Conservation (phyloP, 108 stramenopile genomes). For the Fragilariopsis cylindrus region DNA sequence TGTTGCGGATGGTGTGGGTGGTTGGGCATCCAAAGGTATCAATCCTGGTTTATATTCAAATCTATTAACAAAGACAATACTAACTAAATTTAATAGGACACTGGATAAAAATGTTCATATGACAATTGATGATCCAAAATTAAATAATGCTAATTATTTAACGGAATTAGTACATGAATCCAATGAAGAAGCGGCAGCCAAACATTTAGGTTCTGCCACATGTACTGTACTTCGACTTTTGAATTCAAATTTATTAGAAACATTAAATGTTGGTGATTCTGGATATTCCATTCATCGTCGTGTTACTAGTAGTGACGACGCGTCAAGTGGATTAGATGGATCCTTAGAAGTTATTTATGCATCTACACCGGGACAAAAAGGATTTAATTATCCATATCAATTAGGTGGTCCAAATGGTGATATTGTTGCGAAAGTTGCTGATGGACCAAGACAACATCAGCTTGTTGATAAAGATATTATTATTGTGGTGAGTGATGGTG, state of each 20-base stretch:
- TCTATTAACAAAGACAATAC: conserved; percentile 11
- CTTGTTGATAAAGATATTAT: conserved; percentile 23
- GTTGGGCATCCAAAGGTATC: conserved; percentile 28
- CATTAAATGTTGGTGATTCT: conserved; percentile 36
- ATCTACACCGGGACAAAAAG: conserved; percentile 30
- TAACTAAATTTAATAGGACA: background rate
- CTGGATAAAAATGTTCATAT: background rate
- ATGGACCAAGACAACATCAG: conserved; percentile 9
- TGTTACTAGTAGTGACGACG: background rate
- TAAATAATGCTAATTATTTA: background rate
- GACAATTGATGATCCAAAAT: background rate
- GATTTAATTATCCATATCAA: conserved; percentile 38
- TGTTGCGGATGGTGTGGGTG: conserved; percentile 39
- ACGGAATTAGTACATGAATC: conserved; percentile 18
- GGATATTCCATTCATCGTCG: conserved; percentile 32
- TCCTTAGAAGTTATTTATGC: conserved; percentile 20
- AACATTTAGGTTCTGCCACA: conserved; percentile 35
- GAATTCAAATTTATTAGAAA: conserved; percentile 1
- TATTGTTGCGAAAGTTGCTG: conserved; percentile 16
- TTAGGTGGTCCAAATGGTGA: conserved; percentile 34
- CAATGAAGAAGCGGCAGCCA: conserved; percentile 18
- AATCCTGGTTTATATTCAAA: conserved; percentile 33
- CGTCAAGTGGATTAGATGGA: no score
- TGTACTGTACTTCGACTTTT: conserved; percentile 19
- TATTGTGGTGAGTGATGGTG: conserved; percentile 32